Evolutionary conservation across 345 rosid genomes (phyloP).

Genomic region (Melastoma malabathricum): DNA sequence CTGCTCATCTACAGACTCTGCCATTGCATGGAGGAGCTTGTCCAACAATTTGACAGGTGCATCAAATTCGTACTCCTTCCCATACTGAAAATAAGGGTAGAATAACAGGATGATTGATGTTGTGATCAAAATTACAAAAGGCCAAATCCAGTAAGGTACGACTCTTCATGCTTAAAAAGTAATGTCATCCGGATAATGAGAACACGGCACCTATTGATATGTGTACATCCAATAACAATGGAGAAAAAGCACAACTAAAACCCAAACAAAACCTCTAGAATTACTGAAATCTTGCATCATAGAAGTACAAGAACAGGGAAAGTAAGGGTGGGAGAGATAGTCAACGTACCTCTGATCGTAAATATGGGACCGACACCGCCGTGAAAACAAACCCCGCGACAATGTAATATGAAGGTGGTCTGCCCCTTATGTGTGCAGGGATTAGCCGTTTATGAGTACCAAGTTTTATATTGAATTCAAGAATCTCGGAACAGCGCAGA

Average conservation of each 20-base stretch:
- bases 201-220: no score
- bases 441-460: constrained; percentile 71
- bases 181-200: no score
- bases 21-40: constrained; percentile 85
- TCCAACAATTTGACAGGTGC: constrained; percentile 89
- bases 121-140: neutral
- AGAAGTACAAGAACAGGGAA: no score
- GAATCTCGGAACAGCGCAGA: constrained; percentile 49
- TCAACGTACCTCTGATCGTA: constrained; percentile 62
- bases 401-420: constrained; percentile 81
- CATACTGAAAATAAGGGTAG: constrained; percentile 40
- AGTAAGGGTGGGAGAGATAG: neutral
- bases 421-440: constrained; percentile 71
- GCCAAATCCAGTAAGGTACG: no score
- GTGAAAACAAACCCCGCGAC: constrained; percentile 86
- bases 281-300: no score
- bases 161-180: no score
- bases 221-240: no score
- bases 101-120: neutral
- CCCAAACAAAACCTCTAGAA: no score
- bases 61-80: constrained; percentile 91
- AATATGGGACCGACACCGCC: constrained; percentile 77
- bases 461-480: constrained; percentile 68
- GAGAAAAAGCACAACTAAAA: no score
- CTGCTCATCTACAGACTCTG: constrained; percentile 70